Evolutionary conservation across 2,329 filamentous ascomycete genomes (phyloP), one percentile per base, ranked within the genome.

Genomic region (Paradendryphiella salina): DNA sequence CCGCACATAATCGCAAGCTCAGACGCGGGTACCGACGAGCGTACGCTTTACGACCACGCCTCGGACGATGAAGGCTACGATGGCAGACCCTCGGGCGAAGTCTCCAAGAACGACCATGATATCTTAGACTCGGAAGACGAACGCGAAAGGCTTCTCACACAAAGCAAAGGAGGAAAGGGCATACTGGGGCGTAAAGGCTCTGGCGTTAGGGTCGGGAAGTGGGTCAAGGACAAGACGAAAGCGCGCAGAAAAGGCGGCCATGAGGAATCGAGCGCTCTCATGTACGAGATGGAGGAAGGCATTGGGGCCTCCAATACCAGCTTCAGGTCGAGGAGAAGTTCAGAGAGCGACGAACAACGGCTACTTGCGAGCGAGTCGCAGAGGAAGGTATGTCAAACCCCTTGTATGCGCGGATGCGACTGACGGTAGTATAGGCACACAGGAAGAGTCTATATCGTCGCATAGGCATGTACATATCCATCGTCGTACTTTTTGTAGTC

Each of bases 211-310:
- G 69, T 69, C 34, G 67, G 70, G 54, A 65, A 61, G 53, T 53
- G 54, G 39, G 49, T 39, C n/a, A 63, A 59, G 50, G 64, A 59
- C 45, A 53, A 52, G 46, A 63, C 66, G 54, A 65, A 59, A 35
- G 57, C 66, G 52, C 59, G 67, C 52, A 74, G 79, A 80, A 77
- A 77, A 48, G 59, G 58, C 15, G 51, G 57, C 20, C 72, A 84
- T 53, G 85, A 85, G 47, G 88, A 90, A 67, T 84, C 89, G 59
- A 86, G 87, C 31, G 83, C 86, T 71, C 77, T 95, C 65, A 89
- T 96, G 86, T 92, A 90, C 71, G 89, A 94, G 75, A 90, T 93
- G 87, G 92, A 96, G 73, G 87, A 91, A 68, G 90, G 90, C 1
- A 82, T 80, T 2, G 81, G 88, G 65, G 84, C 81, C 54, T 88